Evolutionary conservation across 331 rosid genomes (phyloP), one percentile per base, ranked within the genome.

Genomic region (Phaseolus coccineus): DNA sequence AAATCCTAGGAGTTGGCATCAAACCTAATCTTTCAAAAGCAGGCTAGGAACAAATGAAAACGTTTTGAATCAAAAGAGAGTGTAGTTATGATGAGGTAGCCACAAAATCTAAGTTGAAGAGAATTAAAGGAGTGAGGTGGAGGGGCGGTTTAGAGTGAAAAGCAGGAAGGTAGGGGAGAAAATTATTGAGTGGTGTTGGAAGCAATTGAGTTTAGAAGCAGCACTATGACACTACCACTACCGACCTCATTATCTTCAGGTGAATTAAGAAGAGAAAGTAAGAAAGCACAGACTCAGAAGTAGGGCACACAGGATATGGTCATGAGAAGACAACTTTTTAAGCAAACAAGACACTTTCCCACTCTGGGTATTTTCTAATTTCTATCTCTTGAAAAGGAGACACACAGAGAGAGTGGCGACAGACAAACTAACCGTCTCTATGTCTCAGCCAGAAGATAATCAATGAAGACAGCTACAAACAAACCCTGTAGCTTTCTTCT

Each of bases 261-360:
- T 77, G 69, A 71, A 81, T 77, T 39, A 35, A 57, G 77, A 80
- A 10, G 61, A 62, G 19, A 66, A 37, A 47, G 63, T 40, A 53
- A 63, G 10, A 42, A 66, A 62, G 52, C 31, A 35, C 62, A 69
- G 28, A 72, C 56, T 77, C 74, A 70, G 53, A 61, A 48, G 72
- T 73, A 87, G 79, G 80, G 85, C 69, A 73, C 42, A 39, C 69
- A 16, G 71, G 73, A 75, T 53, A 25, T 68, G 33, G 67, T 57
- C 33, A 52, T 42, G n/a, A 72, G 71, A 72, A 69, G 19, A 81
- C 59, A 79, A 76, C 81, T 75, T 82, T 78, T 67, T 31, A 62
- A 72, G 61, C 79, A 78, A 78, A 70, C 72, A 76, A 83, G 27
- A 74, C 82, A 83, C 82, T 83, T 78, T 62, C 83, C 74, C 67